phyloP scores from a whole-genome alignment of 495 filamentous ascomycete genomes.

The Jackrogersella minutella region DNA sequence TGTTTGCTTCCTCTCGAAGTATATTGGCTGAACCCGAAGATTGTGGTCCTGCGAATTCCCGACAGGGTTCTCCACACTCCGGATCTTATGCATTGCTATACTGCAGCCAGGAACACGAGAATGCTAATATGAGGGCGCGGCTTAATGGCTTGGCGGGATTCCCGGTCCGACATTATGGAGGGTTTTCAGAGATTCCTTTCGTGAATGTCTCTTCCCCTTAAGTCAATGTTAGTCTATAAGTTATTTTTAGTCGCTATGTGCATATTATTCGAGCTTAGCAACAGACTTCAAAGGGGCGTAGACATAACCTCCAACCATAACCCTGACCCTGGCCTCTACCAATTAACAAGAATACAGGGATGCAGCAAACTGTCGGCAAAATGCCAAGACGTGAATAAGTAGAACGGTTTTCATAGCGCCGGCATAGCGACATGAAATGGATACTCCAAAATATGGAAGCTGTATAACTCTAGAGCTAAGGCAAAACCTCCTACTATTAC shows the following conservation, averaged over 20 bases:
- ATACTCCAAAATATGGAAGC: neutral
- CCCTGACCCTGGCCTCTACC: neutral
- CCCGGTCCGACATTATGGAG: conserved; percentile 28
- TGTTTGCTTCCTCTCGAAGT: conserved; percentile 7
- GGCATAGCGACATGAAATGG: conserved; percentile 9
- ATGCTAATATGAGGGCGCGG: conserved; percentile 14
- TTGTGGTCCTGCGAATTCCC: conserved; percentile 20
- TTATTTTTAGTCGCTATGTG: too few species aligned
- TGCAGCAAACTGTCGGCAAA: conserved; percentile 19
- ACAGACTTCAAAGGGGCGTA: neutral
- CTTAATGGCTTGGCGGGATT: conserved; percentile 8
- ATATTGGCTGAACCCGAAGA: conserved; percentile 41
- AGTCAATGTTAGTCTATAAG: neutral
- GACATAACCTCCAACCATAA: neutral
- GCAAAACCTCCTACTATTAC: neutral
- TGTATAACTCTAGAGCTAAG: neutral
- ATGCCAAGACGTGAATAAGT: conserved; percentile 22
- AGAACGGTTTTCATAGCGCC: conserved; percentile 21
- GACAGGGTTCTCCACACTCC: conserved; percentile 41
- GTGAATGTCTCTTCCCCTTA: neutral
- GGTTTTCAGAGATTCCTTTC: neutral
- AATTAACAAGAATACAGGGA: conserved; percentile 3
- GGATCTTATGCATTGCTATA: conserved; percentile 25
- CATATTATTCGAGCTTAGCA: neutral
- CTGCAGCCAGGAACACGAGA: conserved; percentile 25